These are phyloP conservation scores for Solanum chiquidenum DNA, from an alignment of 257 asterid genomes.

Conservation along the genomic window DNA sequence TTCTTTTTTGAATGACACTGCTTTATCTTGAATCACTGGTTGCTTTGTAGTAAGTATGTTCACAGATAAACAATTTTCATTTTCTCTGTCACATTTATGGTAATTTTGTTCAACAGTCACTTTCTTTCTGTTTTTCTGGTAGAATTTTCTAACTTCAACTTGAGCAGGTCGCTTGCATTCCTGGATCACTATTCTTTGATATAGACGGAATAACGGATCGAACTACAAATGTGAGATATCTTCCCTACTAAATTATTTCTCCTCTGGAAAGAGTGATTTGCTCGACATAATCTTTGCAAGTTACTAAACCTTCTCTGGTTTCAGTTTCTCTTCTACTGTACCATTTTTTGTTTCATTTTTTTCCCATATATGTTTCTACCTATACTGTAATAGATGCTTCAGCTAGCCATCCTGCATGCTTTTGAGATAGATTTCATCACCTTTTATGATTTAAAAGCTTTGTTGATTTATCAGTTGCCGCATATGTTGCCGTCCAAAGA, in stretches of 20 bases:
- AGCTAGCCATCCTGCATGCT: not conserved
- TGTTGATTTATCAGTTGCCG: slow-evolving; percentile 57
- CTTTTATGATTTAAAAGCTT: not conserved
- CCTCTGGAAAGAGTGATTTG: not conserved
- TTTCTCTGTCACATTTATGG: not conserved
- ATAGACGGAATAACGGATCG: slow-evolving; percentile 81
- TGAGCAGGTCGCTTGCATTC: slow-evolving; percentile 84
- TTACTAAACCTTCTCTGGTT: not conserved
- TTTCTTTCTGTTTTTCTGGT: not conserved
- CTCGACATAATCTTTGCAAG: not conserved
- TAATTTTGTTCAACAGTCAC: not conserved
- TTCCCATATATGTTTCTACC: not conserved
- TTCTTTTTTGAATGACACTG: not conserved
- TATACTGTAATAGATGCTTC: not conserved
- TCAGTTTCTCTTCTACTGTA: not conserved
- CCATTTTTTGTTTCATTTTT: not conserved
- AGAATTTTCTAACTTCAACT: not conserved
- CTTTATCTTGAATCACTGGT: not conserved
- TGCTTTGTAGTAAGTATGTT: not conserved
- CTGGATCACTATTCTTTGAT: slow-evolving; percentile 93
- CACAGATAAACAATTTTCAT: not conserved
- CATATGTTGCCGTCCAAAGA: slow-evolving; percentile 97
- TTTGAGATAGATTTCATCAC: not conserved
- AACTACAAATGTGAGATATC: slow-evolving; percentile 53
- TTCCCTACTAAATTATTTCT: not conserved